Conservation (phyloP, 495 filamentous ascomycete species). For the Lasiosphaeriaceae sp. region DNA sequence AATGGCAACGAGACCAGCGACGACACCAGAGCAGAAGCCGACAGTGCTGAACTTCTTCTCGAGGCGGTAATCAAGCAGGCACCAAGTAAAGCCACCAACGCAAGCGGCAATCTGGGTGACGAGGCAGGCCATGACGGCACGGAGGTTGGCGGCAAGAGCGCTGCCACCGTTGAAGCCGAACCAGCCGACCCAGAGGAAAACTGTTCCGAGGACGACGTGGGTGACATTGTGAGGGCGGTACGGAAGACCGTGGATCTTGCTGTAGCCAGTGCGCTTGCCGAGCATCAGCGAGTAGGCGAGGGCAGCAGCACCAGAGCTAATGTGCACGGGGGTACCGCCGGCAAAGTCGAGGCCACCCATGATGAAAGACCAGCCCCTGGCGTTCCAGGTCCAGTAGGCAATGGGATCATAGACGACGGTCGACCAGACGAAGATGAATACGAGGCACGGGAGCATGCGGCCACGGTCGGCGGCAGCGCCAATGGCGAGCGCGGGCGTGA, state of each 20-base stretch:
- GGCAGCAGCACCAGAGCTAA: conserved; percentile 83
- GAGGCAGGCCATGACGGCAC: conserved; percentile 72
- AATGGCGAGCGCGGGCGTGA: conserved; percentile 90
- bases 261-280: conserved; percentile 83
- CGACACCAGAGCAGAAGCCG: conserved; percentile 93
- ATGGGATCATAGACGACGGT: conserved; percentile 94
- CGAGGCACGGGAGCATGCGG: conserved; percentile 86
- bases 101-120: conserved; percentile 75
- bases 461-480: conserved; percentile 91
- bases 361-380: conserved; percentile 73
- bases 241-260: conserved; percentile 78
- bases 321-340: conserved; percentile 94
- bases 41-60: conserved; percentile 97
- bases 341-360: conserved; percentile 94
- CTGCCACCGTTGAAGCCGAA: conserved; percentile 97
- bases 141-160: conserved; percentile 83
- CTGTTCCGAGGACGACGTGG: conserved; percentile 92
- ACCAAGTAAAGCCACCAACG: conserved; percentile 93
- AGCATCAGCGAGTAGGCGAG: conserved; percentile 89
- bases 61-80: conserved; percentile 87
- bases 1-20: conserved; percentile 91
- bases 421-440: conserved; percentile 97
- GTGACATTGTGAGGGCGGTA: conserved; percentile 98
- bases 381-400: conserved; percentile 98
- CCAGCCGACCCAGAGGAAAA: conserved; percentile 99